Evolutionary conservation across 305 asterid genomes (phyloP), one percentile per base, ranked within the genome.

Genomic region (Ilex paraguariensis): DNA sequence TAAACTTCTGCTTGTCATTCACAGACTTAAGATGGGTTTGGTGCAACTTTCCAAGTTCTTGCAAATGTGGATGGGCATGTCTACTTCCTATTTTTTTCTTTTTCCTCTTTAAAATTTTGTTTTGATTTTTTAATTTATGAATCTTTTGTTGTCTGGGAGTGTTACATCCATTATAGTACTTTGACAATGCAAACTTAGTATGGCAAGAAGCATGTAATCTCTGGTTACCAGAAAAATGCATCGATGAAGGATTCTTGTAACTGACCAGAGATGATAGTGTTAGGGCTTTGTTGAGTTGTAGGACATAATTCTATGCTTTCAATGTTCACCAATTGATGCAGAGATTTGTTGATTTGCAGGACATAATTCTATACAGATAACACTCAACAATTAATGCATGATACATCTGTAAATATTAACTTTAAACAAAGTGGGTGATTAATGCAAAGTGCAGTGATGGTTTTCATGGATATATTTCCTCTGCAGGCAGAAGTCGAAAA

Each of bases 401-500:
- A 13, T 31, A 11, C 13, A 7, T 13, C 14, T 36, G 9, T 36
- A 36, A 36, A 21, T 21, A 21, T 21, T 36, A 36, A 36, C 6
- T 36, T 36, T 36, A 8, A 36, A 36, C 28, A 21, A 36, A 36
- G 42, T 5, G 42, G 44, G 28, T 53, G 60, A 61, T 54, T 67
- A 57, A 42, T 15, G 36, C 21, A 58, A 60, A 50, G 45, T 60
- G 50, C 15, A 64, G 9, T 31, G 40, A 69, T 44, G 16, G 52
- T 58, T 45, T 70, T 50, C 61, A 70, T 54, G 2, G 50, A 36
- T 45, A 69, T 51, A 73, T 60, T 77, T 57, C 60, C 67, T 53
- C 54, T 74, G 73, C 97, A 93, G 99, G 89, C 83, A 50, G 96
- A 83, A 56, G 79, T 86, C 54, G 95, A 87, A 66, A 81, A 83